Evolutionary conservation across 768 basidiomycete genomes (phyloP), one percentile per base, ranked within the genome.

Genomic region (Termitomyces eurrhizus): DNA sequence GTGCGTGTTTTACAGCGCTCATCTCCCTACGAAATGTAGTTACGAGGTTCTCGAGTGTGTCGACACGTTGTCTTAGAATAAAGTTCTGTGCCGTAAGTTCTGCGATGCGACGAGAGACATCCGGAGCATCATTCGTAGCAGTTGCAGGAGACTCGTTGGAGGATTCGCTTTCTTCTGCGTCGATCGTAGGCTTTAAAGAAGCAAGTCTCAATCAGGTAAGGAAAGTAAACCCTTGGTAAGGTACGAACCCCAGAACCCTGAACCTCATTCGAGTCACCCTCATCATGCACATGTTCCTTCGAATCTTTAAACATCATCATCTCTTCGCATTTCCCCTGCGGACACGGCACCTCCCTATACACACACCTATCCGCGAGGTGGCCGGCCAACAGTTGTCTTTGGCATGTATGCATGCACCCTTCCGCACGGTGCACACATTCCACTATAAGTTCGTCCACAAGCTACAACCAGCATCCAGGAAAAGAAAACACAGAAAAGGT

Each of bases 391-490:
- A 84, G 71, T 67, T 90, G 88, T 35, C 92, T 76, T 68, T 94
- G 87, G 60, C 82, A 85, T 3, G 80, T 84, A 70, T 84, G 72
- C 6, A 68, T 64, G 67, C 92, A 93, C 11, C 91, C 92, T 2
- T 78, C 75, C 16, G 67, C 62, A 26, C 77, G 77, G 60, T 90
- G 78, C 7, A 83, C 79, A 70, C 92, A 94, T 70, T 87, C 83
- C 0, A 93, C 90, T 14, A 81, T 46, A 48, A 94, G 79, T 74
- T 94, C 92, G 63, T 93, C 92, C 48, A 93, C 92, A 56, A 94
- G 81, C 91, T 93, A 64, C 21, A 57, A 52, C 0, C 52, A 12
- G 8, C 26, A n/a, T 13, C 32, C 32, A n/a, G 4, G 7, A 21
- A 13, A 35, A 48, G 7, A 29, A 26, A 49, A 57, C 54, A 33